Conservation (phyloP, 805 yeast species). For the Isabelozyma pseudorhagii region DNA sequence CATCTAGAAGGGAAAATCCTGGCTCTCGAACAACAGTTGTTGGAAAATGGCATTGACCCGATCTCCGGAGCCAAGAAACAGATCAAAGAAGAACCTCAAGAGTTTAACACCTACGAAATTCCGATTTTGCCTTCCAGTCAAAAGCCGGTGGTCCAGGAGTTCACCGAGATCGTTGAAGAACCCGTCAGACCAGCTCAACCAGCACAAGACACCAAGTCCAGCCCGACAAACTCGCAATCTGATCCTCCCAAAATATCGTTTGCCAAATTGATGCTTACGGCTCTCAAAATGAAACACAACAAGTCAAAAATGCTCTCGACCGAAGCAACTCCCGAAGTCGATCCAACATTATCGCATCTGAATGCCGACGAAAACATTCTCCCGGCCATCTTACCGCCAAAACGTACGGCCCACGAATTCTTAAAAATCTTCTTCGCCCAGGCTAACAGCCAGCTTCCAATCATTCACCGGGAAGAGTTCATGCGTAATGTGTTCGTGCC, state of each 20-base stretch:
- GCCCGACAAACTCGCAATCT: not conserved
- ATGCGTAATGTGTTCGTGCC: conserved; percentile 68
- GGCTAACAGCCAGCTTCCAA: conserved; percentile 79
- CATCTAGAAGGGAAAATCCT: conserved; percentile 66
- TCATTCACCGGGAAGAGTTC: conserved; percentile 79
- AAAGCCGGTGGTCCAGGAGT: not conserved
- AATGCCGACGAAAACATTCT: conserved; percentile 16
- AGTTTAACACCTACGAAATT: not conserved
- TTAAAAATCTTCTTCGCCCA: conserved; percentile 69
- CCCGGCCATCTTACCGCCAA: conserved; percentile 63
- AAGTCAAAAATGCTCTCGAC: conserved; percentile 7
- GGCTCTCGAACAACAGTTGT: conserved; percentile 51
- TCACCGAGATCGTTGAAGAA: not conserved
- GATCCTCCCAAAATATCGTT: conserved; percentile 49
- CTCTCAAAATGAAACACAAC: conserved; percentile 52
- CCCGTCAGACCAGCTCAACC: not conserved
- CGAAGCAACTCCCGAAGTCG: conserved; percentile 14
- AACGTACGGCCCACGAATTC: conserved; percentile 63
- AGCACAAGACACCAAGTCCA: not conserved
- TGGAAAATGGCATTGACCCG: conserved; percentile 37
- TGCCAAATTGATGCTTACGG: conserved; percentile 74
- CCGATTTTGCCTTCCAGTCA: not conserved
- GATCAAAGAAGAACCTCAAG: not conserved
- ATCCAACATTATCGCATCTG: conserved; percentile 27
- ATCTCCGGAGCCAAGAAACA: conserved; percentile 3